These are phyloP conservation scores for Chimonanthus salicifolius DNA, from an alignment of 164 flowering plant genomes.

Conservation along the genomic window DNA sequence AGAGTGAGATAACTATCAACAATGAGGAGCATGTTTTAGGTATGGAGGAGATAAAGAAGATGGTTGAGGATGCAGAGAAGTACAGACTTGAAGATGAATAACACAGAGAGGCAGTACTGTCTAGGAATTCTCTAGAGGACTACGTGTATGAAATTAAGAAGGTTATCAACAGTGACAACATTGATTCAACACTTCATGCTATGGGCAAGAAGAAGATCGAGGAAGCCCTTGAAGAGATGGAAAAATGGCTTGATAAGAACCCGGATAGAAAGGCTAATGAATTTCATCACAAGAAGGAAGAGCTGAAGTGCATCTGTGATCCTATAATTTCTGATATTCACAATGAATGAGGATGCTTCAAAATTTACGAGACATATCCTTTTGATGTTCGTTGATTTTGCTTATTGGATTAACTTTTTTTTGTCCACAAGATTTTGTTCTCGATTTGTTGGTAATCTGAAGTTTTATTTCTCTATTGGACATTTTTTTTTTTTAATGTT, in stretches of 20 bases:
- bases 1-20: not conserved
- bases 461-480: too few species aligned
- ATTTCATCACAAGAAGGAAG: not conserved
- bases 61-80: conserved; percentile 5
- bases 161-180: not conserved
- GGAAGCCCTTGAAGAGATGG: not conserved
- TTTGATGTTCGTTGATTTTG: too few species aligned
- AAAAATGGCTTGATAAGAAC: not conserved
- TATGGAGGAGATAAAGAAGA: conserved; percentile 1
- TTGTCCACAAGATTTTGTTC: too few species aligned
- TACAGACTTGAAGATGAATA: not conserved
- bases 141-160: not conserved
- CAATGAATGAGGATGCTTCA: not conserved
- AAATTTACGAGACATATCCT: too few species aligned
- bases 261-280: not conserved
- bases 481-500: too few species aligned
- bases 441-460: too few species aligned
- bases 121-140: not conserved
- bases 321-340: not conserved
- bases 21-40: not conserved
- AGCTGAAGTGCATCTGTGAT: not conserved
- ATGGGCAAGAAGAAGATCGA: not conserved
- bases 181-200: not conserved
- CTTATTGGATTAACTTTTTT: too few species aligned
- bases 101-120: not conserved